Base-by-base conservation (phyloP, 139 green algal genomes). In the Pleodorina starrii region DNA sequence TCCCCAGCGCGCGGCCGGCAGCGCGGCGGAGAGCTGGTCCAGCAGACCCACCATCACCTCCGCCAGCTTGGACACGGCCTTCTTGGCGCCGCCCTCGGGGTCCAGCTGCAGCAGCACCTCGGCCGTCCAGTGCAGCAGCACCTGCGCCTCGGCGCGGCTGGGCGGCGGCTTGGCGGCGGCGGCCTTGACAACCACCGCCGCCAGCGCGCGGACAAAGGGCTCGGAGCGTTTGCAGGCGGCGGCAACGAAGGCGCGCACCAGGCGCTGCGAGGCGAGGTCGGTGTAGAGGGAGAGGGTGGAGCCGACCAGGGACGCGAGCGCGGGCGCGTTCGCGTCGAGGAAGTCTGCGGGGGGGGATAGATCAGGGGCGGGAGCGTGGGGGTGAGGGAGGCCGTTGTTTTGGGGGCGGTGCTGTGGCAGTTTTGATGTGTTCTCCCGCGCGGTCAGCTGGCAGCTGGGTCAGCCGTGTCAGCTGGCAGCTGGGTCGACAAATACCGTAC, bases 61-160 rank as follows among this genome's bases (percentile, higher is more conserved):
- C 17, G 96, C 42, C 78, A 97, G 91, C 91, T 97, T 97, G 1
- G 79, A n/a, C 5, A 94, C 87, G 0, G 95, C 96, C 88, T 97
- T 98, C 42, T 92, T 91, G 19, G 89, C 92, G 23, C 43, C 92
- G 23, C 43, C 5, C 19, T 60, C 85, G 3, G 92, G 78, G 21
- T 94, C 84, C 79, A 98, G 92, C 17, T 76, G 43, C 3, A 83
- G 60, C 42, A 97, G 83, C n/a, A 95, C 68, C 29, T 89, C 27
- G 12, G 66, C 80, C 43, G 14, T 93, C 94, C 95, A 97, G 32
- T 82, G 80, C 46, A 96, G 84, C 60, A 98, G 90, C 32, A 77
- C 74, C 29, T 83, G 71, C 6, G 90, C 42, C 42, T 90, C 89
- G 17, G 36, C 35, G 50, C 68, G 27, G 73, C 42, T 46, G 89